Percentiles rank a stretch among this genome's conserved stretches.
These are phyloP conservation scores for Macaranga tanarius DNA, from an alignment of 441 rosid genomes.

Conservation along the genomic window DNA sequence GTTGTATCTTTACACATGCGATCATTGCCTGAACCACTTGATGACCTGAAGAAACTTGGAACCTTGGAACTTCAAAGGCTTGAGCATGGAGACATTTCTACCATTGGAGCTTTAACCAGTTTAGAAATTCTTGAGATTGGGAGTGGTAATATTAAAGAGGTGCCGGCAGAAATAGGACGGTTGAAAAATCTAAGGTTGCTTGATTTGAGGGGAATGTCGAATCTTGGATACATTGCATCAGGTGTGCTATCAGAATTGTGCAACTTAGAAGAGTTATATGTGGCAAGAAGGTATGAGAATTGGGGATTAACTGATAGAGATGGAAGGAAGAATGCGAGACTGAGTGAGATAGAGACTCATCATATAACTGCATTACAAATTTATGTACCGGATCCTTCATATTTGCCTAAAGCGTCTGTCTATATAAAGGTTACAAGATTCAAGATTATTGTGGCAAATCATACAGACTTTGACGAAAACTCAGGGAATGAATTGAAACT, in stretches of 20 bases:
- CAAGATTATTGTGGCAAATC: not conserved
- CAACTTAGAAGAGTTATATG: not conserved
- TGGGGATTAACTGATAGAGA: not conserved
- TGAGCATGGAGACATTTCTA: not conserved
- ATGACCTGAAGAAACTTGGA: not conserved
- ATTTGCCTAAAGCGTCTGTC: not conserved
- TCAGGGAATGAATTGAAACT: constrained; percentile 4
- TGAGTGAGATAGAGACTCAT: constrained; percentile 1
- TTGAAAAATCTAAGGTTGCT: not conserved
- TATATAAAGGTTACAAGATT: not conserved
- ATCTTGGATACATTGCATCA: not conserved
- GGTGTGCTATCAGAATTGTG: not conserved
- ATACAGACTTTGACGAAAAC: not conserved
- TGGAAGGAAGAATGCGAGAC: not conserved
- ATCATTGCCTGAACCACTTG: not conserved
- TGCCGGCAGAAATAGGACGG: not conserved
- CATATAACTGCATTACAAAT: constrained; percentile 1
- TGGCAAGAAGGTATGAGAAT: not conserved
- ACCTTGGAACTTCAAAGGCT: not conserved
- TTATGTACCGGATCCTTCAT: not conserved
- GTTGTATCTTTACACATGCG: not conserved
- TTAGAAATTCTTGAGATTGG: not conserved
- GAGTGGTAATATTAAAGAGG: not conserved
- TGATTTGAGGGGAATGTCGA: not conserved
- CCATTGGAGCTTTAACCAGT: not conserved